Base-by-base conservation (phyloP, 2,329 filamentous ascomycete species). In the Ophiocordyceps camponoti-saundersi region DNA sequence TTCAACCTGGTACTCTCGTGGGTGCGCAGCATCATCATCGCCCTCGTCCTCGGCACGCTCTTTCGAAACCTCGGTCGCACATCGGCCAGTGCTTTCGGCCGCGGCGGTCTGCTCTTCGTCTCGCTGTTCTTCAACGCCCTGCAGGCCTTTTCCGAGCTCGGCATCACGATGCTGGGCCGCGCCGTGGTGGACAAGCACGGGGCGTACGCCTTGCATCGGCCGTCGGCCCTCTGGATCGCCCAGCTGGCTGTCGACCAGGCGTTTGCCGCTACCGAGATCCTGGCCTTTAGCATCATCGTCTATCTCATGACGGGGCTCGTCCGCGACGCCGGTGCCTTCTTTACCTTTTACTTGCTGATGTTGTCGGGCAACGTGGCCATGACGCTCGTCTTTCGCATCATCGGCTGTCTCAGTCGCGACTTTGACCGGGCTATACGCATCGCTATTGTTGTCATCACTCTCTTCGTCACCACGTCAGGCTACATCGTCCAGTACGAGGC, bases 381-480 rank as follows among this genome's bases (percentile, higher is more conserved):
- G 80, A 86, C 82, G 0, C 66, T 87, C 2, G 82, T 87, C 60
- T 88, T 89, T 67, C 69, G 85, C 49, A 84, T 82, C 2, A 70
- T 89, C 2, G 85, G 81, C 7, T 86, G 80, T 49, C 49, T 85
- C 13, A 87, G 82, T 49, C 82, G 84, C 0, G 83, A 87, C 56
- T 93, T 93, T 48, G 85, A 93, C 58, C 84, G 83, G 42, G 88
- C 88, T 3, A 85, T 89, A 61, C 89, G 89, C 60, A 82, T 85
- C 47, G 85, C 85, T 7, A 80, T 85, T 6, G 71, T 86, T 1
- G 73, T 87, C 46, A 87, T 94, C 52, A 89, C 84, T 0, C 65
- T 89, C n/a, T 86, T 89, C 54, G 77, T 92, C 23, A 69, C 87
- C 20, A 92, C 85, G 0, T 82, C 80, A 1, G 87, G 87, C 4